Evolutionary conservation across 225 moss, liverwort and hornwort species (phyloP).

Genomic region (Physcomitrellopsis africana): DNA sequence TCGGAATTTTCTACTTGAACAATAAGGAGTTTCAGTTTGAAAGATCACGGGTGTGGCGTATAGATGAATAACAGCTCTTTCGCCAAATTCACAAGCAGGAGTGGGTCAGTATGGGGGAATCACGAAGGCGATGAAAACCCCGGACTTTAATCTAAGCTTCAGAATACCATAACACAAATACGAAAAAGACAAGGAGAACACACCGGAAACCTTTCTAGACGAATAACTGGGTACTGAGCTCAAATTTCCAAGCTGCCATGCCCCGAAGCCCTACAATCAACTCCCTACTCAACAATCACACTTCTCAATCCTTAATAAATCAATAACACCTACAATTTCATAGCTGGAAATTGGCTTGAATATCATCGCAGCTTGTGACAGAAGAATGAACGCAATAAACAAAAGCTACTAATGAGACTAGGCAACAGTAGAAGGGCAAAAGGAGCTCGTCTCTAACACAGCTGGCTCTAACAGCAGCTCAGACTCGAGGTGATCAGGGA

Average conservation of each 20-base stretch:
- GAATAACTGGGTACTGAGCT: too few relatives aligned
- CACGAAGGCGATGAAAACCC: too few relatives aligned
- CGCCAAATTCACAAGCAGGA: neutral
- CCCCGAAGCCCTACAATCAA: neutral
- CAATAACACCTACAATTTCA: neutral
- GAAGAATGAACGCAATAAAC: neutral
- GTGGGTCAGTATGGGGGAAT: neutral
- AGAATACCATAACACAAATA: too few relatives aligned
- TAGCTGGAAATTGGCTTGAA: neutral
- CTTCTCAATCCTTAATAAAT: neutral
- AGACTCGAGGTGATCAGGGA: neutral
- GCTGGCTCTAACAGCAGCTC: neutral
- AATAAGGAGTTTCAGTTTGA: neutral
- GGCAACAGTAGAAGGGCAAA: neutral
- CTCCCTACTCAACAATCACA: neutral
- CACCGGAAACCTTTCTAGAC: too few relatives aligned
- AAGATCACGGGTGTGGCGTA: neutral
- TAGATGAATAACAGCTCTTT: neutral
- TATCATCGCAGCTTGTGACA: neutral
- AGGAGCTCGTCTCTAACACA: slow-evolving; percentile 7
- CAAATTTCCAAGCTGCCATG: neutral
- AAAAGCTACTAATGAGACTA: neutral
- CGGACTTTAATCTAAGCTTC: too few relatives aligned
- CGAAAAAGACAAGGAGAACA: too few relatives aligned
- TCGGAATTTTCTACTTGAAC: neutral